A percentile compares a stretch with the other conserved stretches of the same genome.
phyloP scores from a whole-genome alignment of 169 alveolate species.

The Theileria orientalis region DNA sequence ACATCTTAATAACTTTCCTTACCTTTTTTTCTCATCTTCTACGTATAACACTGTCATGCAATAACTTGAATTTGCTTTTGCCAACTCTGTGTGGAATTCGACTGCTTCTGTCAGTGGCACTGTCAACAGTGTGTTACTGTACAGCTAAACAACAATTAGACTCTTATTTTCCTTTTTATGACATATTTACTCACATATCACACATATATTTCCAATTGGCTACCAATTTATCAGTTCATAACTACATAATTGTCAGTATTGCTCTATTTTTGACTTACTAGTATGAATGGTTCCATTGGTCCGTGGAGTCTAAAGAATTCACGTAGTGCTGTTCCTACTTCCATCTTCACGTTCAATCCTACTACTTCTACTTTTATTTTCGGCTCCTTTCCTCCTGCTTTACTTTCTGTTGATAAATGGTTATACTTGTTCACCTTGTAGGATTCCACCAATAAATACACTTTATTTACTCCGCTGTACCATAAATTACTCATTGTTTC shows the following conservation, averaged over 20 bases:
- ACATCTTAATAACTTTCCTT: neutral
- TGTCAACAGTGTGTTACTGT: conserved; percentile 42
- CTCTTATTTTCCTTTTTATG: neutral
- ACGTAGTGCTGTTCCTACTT: conserved; percentile 34
- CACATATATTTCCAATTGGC: too few species aligned
- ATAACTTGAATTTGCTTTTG: conserved; percentile 6
- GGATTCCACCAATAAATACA: conserved; percentile 26
- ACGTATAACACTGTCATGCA: conserved; percentile 31
- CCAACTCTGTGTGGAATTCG: conserved; percentile 23
- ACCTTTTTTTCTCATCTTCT: conserved; percentile 4
- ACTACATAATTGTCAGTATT: too few species aligned
- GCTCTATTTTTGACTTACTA: too few species aligned
- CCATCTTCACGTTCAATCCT: conserved; percentile 25
- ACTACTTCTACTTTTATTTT: conserved; percentile 28
- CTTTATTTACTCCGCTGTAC: conserved; percentile 32
- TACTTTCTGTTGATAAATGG: neutral
- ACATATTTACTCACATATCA: too few species aligned
- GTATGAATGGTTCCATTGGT: conserved; percentile 16
- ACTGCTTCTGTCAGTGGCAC: conserved; percentile 43
- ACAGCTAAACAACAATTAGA: conserved; percentile 16
- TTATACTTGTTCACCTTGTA: conserved; percentile 10
- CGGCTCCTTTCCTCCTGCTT: conserved; percentile 31
- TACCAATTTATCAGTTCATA: neutral
- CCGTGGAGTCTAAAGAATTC: conserved; percentile 15
- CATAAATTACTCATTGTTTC: conserved; percentile 49